Evolutionary conservation across 805 yeast species (phyloP), one percentile per base, ranked within the genome.

Genomic region (Hanseniaspora valbyensis): DNA sequence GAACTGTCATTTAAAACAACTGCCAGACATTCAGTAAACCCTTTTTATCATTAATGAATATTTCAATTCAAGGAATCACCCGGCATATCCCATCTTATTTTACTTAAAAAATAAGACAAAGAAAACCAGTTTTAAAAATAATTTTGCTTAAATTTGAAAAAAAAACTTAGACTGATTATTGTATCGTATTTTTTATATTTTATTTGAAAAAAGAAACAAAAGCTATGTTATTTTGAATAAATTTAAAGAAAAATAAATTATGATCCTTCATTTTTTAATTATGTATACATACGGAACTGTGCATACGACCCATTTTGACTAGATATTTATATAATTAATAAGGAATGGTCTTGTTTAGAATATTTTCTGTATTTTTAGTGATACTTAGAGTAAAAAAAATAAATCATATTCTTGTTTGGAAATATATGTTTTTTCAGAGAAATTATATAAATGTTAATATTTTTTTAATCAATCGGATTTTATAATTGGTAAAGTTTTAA

Each of bases 251-350:
- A 26, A 30, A 16, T 26, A 39, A 13, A 44, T 36, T 38, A 32
- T 46, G 51, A 45, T 45, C 48, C 42, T 54, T 39, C 29, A 19
- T 45, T 39, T 36, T n/a, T 14, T 42, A 18, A n/a, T 33, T 28
- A 53, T 53, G 57, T n/a, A n/a, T 72, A 83, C 94, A 78, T 83
- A 84, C 94, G 73, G 84, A 76, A 77, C 95, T 84, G 87, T 90
- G 97, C 89, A 90, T 81, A 79, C 98, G 95, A 89, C 95, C 98
- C 98, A 90, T 90, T 72, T 78, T 84, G 80, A 74, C 67, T 70
- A 72, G 65, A 71, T 69, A 65, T 62, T 67, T 38, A 48, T 33
- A 18, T 58, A 55, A 55, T 53, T 51, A 30, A 19, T 33, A 32
- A 28, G 50, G 44, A 40, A 33, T 44, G 53, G 50, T 50, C n/a